Base-by-base conservation (phyloP, 2,329 filamentous ascomycete species). In the Didymella pinodella region DNA sequence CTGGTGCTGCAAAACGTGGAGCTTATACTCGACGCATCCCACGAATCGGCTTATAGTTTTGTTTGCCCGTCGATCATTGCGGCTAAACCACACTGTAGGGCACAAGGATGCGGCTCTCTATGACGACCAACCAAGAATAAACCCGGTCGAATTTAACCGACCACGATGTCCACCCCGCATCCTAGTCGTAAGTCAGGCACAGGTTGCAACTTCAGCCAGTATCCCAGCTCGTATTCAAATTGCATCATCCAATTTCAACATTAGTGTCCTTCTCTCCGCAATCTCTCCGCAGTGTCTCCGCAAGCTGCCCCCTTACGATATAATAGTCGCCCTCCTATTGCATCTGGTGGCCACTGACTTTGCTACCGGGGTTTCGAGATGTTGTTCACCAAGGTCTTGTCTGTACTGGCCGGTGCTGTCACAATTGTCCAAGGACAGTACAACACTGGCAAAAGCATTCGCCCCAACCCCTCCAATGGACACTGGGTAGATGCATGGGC, bases 401-500 rank as follows among this genome's bases (percentile, higher is more conserved):
- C 32, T 8, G 31, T 45, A 16, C 38, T 60, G 36, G 47, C 44
- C 16, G 36, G 57, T 34, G 43, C 57, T 36, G 36, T 45, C 11
- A 29, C 45, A 31, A 28, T 54, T 26, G 50, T 36, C n/a, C 40
- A 38, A 8, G 50, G 50, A 5, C 26, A 48, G 8, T 20, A 41
- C 29, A 31, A 8, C 31, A 43, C 41, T 22, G 20, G 31, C 36
- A 55, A 29, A 16, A 18, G 38, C 18, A 46, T 55, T 20, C 51
- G 25, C 6, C 57, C 57, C 4, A 60, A 56, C 25, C 71, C 72
- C 25, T 57, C 65, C 10, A 67, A 72, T 61, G 73, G 80, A 46
- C 82, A 85, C 61, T 89, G 87, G 86, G 80, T 88, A 14, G 83
- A 84, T 62, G 86, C 84, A 2, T 90, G 87, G 88, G 84, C 85